Conservation (phyloP, 1,284 basidiomycete genomes). For the Pseudozyma tsukubaensis region DNA sequence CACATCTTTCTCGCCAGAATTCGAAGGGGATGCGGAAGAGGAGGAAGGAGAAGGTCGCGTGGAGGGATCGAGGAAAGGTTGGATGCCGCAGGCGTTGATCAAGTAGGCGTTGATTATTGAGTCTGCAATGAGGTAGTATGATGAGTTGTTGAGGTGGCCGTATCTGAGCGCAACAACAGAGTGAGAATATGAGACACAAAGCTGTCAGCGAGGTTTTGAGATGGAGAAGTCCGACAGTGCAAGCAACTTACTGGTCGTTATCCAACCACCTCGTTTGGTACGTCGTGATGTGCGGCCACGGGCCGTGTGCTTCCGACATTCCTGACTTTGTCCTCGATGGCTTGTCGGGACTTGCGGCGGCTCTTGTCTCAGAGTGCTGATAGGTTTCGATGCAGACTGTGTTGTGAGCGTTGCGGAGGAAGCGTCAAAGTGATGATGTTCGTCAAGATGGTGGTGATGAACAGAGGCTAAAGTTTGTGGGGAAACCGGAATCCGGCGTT, state of each 20-base stretch:
- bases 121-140: slow-evolving; percentile 53
- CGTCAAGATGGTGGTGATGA: background rate
- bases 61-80: slow-evolving; percentile 34
- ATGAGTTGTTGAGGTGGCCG: slow-evolving; percentile 56
- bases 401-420: background rate
- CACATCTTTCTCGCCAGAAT: slow-evolving; percentile 7
- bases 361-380: too few relatives aligned
- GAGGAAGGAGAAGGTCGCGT: background rate
- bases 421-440: background rate
- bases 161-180: slow-evolving; percentile 23
- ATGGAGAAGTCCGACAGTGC: background rate
- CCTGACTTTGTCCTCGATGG: background rate
- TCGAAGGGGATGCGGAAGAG: slow-evolving; percentile 1
- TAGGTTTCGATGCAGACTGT: too few relatives aligned
- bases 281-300: slow-evolving; percentile 28
- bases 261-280: slow-evolving; percentile 57
- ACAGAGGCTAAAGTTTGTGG: background rate
- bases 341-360: background rate
- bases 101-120: slow-evolving; percentile 53
- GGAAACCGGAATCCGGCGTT: background rate
- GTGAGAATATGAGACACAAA: background rate
- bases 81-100: slow-evolving; percentile 39
- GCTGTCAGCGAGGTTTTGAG: background rate
- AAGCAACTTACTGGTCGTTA: slow-evolving; percentile 53
- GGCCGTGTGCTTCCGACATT: slow-evolving; percentile 28